These are phyloP conservation scores for Diplocarpon rosae DNA, from an alignment of 2,329 filamentous ascomycete genomes.

Conservation along the genomic window DNA sequence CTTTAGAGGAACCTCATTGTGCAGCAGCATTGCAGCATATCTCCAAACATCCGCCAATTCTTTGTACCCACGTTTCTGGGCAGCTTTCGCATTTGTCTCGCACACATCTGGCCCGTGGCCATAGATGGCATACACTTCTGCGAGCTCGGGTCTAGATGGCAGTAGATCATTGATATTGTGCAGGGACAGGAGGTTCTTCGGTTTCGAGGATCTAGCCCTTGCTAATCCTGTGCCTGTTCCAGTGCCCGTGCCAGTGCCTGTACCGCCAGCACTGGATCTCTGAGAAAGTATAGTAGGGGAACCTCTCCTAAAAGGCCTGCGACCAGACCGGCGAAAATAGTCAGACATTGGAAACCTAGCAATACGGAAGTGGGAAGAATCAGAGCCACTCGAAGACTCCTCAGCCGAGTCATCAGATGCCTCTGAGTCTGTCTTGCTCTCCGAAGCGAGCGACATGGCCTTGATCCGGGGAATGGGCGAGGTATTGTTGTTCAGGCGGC, in stretches of 20 bases:
- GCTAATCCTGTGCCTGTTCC: slow-evolving; percentile 33
- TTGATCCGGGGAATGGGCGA: slow-evolving; percentile 36
- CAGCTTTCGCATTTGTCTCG: slow-evolving; percentile 69
- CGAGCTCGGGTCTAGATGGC: slow-evolving; percentile 70
- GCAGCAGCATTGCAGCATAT: slow-evolving; percentile 66
- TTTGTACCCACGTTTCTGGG: slow-evolving; percentile 54
- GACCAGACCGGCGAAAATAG: slow-evolving; percentile 21
- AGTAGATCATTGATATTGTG: slow-evolving; percentile 58
- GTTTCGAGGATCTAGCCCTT: slow-evolving; percentile 26
- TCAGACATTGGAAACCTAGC: slow-evolving; percentile 22
- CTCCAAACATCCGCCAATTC: slow-evolving; percentile 78
- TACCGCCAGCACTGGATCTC: slow-evolving; percentile 25
- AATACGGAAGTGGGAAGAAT: slow-evolving; percentile 25
- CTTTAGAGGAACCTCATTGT: slow-evolving; percentile 63
- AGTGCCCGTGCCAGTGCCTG: slow-evolving; percentile 46
- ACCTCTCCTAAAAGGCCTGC: slow-evolving; percentile 18
- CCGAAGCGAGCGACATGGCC: slow-evolving; percentile 24
- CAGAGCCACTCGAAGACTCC: slow-evolving; percentile 27
- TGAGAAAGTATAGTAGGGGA: slow-evolving; percentile 27
- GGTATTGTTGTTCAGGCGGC: slow-evolving; percentile 40
- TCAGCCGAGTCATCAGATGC: slow-evolving; percentile 25
- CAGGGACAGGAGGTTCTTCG: slow-evolving; percentile 63
- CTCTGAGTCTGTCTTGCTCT: slow-evolving; percentile 30
- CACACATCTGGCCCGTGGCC: slow-evolving; percentile 75
- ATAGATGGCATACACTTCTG: slow-evolving; percentile 71